phyloP scores from a whole-genome alignment of 306 rosid genomes.

The Sphenostylis stenocarpa region DNA sequence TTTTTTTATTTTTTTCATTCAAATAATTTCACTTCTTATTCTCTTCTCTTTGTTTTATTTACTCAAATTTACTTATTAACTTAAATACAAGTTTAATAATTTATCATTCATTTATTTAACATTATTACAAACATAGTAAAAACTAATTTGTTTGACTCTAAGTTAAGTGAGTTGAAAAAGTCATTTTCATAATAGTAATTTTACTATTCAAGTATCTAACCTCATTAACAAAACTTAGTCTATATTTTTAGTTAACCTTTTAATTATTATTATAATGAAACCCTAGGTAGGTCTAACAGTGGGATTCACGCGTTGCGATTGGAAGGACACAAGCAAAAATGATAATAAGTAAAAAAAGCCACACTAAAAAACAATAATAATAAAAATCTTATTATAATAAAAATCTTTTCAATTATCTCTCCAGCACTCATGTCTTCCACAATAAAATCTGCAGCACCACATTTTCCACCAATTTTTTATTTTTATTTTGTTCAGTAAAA shows the following conservation, averaged over 20 bases:
- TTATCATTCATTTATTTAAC: neutral
- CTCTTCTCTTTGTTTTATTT: no score
- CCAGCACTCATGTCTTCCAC: slow-evolving; percentile 36
- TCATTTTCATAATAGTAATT: neutral
- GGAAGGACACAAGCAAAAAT: neutral
- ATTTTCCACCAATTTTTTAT: neutral
- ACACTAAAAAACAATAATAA: slow-evolving; percentile 31
- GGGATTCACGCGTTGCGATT: neutral
- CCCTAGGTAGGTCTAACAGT: neutral
- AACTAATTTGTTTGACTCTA: neutral
- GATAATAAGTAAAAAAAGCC: slow-evolving; percentile 37
- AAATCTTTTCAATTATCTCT: slow-evolving; percentile 43
- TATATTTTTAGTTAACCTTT: neutral
- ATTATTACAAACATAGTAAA: neutral
- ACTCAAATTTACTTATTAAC: no score
- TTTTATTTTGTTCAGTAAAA: neutral
- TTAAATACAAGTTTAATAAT: no score
- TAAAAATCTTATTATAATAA: slow-evolving; percentile 34
- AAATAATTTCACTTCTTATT: no score
- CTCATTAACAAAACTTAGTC: neutral
- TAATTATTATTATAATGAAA: neutral
- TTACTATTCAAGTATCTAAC: neutral
- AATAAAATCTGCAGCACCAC: slow-evolving; percentile 34
- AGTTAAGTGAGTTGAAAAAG: neutral
- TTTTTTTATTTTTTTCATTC: no score